phyloP scores from a whole-genome alignment of 2,329 filamentous ascomycete genomes.

The Colletotrichum theobromicola region DNA sequence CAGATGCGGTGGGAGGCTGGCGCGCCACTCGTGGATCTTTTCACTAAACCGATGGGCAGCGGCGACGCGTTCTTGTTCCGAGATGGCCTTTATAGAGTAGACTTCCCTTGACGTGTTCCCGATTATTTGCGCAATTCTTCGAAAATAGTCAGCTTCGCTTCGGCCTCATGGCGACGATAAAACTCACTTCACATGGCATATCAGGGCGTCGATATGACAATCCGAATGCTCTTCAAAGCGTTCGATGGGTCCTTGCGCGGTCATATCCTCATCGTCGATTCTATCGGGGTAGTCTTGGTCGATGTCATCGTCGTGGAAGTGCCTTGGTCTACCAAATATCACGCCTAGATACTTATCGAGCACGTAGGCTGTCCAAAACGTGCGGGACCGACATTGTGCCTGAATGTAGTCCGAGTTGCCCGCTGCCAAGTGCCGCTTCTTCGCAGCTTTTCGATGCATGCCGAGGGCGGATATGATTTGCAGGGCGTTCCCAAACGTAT shows the following conservation, averaged over 20 bases:
- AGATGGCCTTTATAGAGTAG: constrained; percentile 41
- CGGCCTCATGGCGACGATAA: not conserved
- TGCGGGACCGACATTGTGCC: constrained; percentile 58
- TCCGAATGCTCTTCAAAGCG: constrained; percentile 37
- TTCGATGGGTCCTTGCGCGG: constrained; percentile 32
- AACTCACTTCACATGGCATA: constrained; percentile 47
- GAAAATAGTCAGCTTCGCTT: not conserved
- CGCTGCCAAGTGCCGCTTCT: constrained; percentile 25
- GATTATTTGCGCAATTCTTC: constrained; percentile 39
- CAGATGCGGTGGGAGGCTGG: constrained; percentile 44
- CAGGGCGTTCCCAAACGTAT: constrained; percentile 60
- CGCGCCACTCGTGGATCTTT: constrained; percentile 44
- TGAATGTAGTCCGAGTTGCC: constrained; percentile 45
- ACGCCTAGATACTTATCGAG: constrained; percentile 68
- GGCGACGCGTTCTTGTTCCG: constrained; percentile 38
- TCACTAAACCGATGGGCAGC: constrained; percentile 41
- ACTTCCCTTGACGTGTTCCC: constrained; percentile 43
- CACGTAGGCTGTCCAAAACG: constrained; percentile 68
- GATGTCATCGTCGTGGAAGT: constrained; percentile 68
- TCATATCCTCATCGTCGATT: constrained; percentile 63
- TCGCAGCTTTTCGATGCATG: constrained; percentile 38
- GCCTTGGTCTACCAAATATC: constrained; percentile 64
- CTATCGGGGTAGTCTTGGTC: constrained; percentile 62
- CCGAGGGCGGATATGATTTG: constrained; percentile 56
- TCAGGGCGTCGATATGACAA: constrained; percentile 54